Base-by-base conservation (phyloP, 495 filamentous ascomycete genomes). In the Penicillium longicatenatum region DNA sequence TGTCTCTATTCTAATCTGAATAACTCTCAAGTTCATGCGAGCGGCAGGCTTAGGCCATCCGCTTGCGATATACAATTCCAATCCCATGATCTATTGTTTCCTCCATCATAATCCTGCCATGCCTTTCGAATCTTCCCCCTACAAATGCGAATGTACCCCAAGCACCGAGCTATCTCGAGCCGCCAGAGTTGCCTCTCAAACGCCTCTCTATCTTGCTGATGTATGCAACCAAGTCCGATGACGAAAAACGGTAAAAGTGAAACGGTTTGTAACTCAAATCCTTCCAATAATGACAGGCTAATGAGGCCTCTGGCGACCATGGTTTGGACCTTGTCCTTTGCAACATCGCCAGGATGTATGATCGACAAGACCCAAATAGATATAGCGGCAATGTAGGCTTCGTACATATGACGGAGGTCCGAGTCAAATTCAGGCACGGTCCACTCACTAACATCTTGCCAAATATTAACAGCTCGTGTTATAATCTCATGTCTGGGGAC, bases 291-390 rank as follows among this genome's bases (percentile, higher is more conserved):
- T 16, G 44, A 11, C 10, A 46, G 20, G n/a, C 44, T 22, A 14
- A 4, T 6, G 10, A 46, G 9, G 7, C 44, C 44, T 22, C 44
- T 21, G 2, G 24, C 7, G 3, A 46, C 44, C 44, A 46, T 46
- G 11, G 44, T 46, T 6, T 46, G 44, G 0, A 46, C 24, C 24
- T 46, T 46, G 44, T 46, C 44, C 14, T 46, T 46, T 46, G 44
- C 44, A 12, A 46, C 44, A 26, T 46, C 24, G 44, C 14, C 44
- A 7, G 44, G 44, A 22, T 46, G 14, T 14, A 46, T 21, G 44
- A 46, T 46, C 24, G 19, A 46, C 19, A 46, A 22, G 17, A 46
- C n/a, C 44, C 44, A 46, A 26, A 46, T 46, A 12, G 44, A 46
- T 6, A 46, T 21, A 14, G 44, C 44, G 9, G 24, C 17, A 12